phyloP scores from a whole-genome alignment of 768 basidiomycete species.

The Lactifluus rugatus region DNA sequence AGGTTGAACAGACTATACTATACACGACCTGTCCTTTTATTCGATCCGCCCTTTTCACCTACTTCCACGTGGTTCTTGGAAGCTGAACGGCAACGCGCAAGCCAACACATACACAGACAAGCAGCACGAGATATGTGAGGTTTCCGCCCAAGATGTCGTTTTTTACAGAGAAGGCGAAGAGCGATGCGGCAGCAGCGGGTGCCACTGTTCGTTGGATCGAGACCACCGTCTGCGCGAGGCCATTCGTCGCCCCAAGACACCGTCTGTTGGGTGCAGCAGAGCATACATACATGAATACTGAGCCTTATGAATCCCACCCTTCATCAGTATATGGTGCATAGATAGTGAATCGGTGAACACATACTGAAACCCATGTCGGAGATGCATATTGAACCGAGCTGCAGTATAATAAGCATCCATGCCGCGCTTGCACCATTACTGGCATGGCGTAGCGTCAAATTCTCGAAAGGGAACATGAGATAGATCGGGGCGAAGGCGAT shows the following conservation, averaged over 20 bases:
- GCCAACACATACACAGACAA: not conserved
- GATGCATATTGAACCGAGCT: constrained; percentile 2
- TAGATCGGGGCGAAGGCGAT: constrained; percentile 23
- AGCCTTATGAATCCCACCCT: constrained; percentile 34
- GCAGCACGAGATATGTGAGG: constrained; percentile 9
- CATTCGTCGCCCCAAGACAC: constrained; percentile 61
- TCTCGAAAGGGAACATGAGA: constrained; percentile 23
- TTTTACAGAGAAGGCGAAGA: constrained; percentile 54
- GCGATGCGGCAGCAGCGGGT: constrained; percentile 48
- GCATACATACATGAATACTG: constrained; percentile 60
- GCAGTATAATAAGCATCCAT: not conserved
- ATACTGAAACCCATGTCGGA: constrained; percentile 15
- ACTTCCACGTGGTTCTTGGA: constrained; percentile 8
- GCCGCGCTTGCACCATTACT: not conserved
- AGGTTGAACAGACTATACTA: not conserved
- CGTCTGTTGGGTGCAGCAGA: constrained; percentile 54
- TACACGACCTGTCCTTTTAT: no score
- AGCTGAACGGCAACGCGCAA: constrained; percentile 9
- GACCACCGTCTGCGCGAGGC: constrained; percentile 32
- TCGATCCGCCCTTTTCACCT: not conserved
- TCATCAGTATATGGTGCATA: not conserved
- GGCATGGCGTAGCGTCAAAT: not conserved
- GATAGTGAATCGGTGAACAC: not conserved
- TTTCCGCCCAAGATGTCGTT: constrained; percentile 41
- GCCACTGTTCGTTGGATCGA: constrained; percentile 38